Percentiles rank a stretch among this genome's conserved stretches.
Evolutionary conservation across 352 stramenopile species (phyloP).

Genomic region (Blastocystis sp.): DNA sequence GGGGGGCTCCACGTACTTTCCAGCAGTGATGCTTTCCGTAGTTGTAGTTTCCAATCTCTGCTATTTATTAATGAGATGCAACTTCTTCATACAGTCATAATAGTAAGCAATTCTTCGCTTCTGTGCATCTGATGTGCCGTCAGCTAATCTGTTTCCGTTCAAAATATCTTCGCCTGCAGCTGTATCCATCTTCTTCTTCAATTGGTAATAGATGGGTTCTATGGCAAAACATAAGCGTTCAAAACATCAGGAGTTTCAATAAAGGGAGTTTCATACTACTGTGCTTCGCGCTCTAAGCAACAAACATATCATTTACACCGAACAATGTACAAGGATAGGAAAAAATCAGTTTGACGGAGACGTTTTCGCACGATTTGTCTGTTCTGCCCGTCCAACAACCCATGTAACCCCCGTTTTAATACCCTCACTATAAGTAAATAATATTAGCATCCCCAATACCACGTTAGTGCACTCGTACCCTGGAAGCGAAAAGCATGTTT

Average conservation of each 20-base stretch:
- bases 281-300: neutral
- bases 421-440: slow-evolving; percentile 9
- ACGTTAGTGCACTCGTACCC: slow-evolving; percentile 53
- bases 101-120: slow-evolving; percentile 84
- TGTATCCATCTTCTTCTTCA: slow-evolving; percentile 6
- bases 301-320: neutral
- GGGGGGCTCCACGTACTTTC: slow-evolving; percentile 77
- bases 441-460: neutral
- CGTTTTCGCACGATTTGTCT: slow-evolving; percentile 46
- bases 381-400: slow-evolving; percentile 41
- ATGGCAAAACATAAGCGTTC: neutral
- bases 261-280: too few relatives aligned
- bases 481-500: slow-evolving; percentile 61
- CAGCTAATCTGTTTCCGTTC: slow-evolving; percentile 45
- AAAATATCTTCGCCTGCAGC: slow-evolving; percentile 34
- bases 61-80: slow-evolving; percentile 70
- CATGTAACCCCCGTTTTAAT: slow-evolving; percentile 45
- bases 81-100: slow-evolving; percentile 77
- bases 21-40: slow-evolving; percentile 80
- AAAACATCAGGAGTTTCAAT: neutral
- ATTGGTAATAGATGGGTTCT: neutral
- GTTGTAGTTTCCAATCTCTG: slow-evolving; percentile 84
- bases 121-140: neutral
- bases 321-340: neutral
- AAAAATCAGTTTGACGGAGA: slow-evolving; percentile 19